Evolutionary conservation across 306 rosid genomes (phyloP), one percentile per base, ranked within the genome.

Genomic region (Echinosophora koreensis): DNA sequence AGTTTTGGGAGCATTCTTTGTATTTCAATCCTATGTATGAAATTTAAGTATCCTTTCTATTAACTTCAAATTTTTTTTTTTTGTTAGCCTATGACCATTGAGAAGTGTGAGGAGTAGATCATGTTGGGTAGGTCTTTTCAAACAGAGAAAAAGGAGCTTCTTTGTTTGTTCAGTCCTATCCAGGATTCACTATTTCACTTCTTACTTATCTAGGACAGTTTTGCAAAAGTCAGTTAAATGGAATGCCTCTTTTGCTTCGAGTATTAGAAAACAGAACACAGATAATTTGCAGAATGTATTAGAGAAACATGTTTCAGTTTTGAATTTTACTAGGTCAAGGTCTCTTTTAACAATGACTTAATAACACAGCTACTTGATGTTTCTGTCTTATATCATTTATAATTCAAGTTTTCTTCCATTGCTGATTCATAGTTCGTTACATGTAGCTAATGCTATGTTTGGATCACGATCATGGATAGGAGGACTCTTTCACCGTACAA

Each of bases 381-480:
- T 46, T 58, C 35, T 81, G 4, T 64, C 51, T 12, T 38, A 54
- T 47, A 41, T 35, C 57, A 57, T 74, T 52, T 42, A 51, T 62
- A 18, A 49, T 54, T 44, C 34, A 58, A 50, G 39, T 35, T 84
- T 56, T 77, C 59, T 77, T 68, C 17, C 55, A 49, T 77, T 47
- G 41, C 74, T 79, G 73, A 84, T 77, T 17, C n/a, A 49, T 59
- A 71, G 49, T 82, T 68, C 85, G 75, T 50, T 85, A 81, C 72
- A 64, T 77, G 87, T 80, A 95, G 98, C 91, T 88, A 91, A 89
- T 82, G 97, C 97, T 87, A 92, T 92, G 99, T 94, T 84, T 87
- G 97, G 97, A 87, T 85, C 99, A 73, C 81, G 93, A 85, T 83
- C 99, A 71, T 92, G 99, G 99, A 85, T 91, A 76, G 88, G 88